Evolutionary conservation across 75 land plant genomes (phyloP), one percentile per base, ranked within the genome.

Genomic region (Larix kaempferi): DNA sequence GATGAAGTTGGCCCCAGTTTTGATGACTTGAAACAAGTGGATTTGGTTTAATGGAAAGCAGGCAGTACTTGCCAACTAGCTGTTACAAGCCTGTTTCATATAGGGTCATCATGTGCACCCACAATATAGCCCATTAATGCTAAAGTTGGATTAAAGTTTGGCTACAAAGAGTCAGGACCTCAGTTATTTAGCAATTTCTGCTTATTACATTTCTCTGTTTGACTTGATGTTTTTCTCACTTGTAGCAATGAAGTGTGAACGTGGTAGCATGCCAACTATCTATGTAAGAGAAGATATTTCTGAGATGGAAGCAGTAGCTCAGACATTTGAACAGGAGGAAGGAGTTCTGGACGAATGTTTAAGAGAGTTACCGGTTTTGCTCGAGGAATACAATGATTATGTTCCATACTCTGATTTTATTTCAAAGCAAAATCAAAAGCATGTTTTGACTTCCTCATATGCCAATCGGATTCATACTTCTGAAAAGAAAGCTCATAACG

Each of bases 281-380:
- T 82, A 49, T 73, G 23, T 88, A 29, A 90, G 97, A 63, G 88
- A 88, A 57, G 83, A 88, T 71, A 67, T 92, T 11, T 59, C 64
- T 26, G 88, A 88, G 79, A 81, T 94, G 89, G 92, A 92, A 79
- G 81, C 85, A 57, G 86, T 73, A 49, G 85, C 92, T n/a, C 82
- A 78, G 83, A 81, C 77, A 35, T 94, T 91, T 83, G 94, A 92
- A 80, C 69, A 76, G 64, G 92, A 94, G 69, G 81, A 83, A 21
- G 87, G 78, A 39, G 66, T 88, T 35, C 39, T 86, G 19, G 74
- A 82, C 12, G 87, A 86, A 77, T 78, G 80, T 64, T 17, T 74
- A 23, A 61, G 75, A 44, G 81, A 82, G 25, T 66, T 79, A 23
- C 75, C 75, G 26, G 58, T 25, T 55, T 56, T 54, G 29, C 56